These are phyloP conservation scores for Trichoderma gracile DNA, from an alignment of 2,329 filamentous ascomycete species.

Conservation along the genomic window DNA sequence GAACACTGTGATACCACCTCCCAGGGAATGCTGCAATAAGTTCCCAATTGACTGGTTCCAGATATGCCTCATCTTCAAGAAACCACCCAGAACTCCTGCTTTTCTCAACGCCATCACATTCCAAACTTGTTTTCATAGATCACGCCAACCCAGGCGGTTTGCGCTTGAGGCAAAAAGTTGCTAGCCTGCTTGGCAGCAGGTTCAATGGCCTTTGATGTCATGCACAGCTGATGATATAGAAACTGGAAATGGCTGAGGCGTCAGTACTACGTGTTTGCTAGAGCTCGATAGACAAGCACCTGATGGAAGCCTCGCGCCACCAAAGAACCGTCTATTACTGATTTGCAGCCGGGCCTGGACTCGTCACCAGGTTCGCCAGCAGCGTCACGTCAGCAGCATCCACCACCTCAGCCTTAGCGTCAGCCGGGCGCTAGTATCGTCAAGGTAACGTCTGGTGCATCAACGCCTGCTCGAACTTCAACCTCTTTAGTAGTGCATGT, in stretches of 20 bases:
- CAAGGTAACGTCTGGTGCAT: too few relatives aligned
- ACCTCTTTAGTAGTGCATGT: background rate
- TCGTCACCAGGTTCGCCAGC: constrained; percentile 3
- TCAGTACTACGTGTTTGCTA: background rate
- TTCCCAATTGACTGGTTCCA: too few relatives aligned
- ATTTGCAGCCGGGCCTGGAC: background rate
- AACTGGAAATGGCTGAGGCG: background rate
- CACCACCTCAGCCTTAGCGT: constrained; percentile 15
- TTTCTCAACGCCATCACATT: too few relatives aligned
- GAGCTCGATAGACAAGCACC: background rate
- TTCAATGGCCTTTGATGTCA: constrained; percentile 24
- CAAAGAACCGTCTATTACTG: background rate
- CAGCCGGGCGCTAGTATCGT: background rate
- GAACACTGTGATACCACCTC: too few relatives aligned
- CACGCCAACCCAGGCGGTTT: too few relatives aligned
- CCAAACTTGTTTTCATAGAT: too few relatives aligned
- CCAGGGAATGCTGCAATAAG: too few relatives aligned
- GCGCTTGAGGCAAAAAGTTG: background rate
- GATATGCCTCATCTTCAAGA: too few relatives aligned
- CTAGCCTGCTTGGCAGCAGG: constrained; percentile 2
- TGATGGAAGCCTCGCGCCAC: background rate
- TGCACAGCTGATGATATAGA: background rate
- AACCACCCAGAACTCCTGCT: too few relatives aligned
- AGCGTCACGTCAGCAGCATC: constrained; percentile 23
- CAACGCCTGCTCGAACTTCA: background rate